Percentiles rank a stretch among this genome's conserved stretches.
Evolutionary conservation across 257 asterid species (phyloP).

Genomic region (Asclepias syriaca): DNA sequence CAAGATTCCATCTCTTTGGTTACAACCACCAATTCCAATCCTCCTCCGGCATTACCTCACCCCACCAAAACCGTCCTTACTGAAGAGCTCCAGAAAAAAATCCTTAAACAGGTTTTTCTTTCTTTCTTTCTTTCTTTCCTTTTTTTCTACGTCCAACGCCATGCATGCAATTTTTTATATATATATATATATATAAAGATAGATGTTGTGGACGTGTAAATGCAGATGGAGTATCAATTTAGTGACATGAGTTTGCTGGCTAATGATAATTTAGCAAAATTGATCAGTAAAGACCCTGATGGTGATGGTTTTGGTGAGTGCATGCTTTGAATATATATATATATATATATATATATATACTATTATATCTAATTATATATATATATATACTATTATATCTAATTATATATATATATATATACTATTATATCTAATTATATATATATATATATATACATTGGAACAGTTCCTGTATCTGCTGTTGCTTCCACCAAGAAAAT

Average conservation of each 20-base stretch:
- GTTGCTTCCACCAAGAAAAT: constrained; percentile 83
- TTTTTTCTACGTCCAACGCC: too few species aligned
- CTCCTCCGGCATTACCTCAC: background rate
- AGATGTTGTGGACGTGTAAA: background rate
- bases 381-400: too few species aligned
- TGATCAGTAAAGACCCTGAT: constrained; percentile 74
- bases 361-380: background rate
- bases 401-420: too few species aligned
- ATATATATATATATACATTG: background rate
- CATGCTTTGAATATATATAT: background rate
- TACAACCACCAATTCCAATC: constrained; percentile 8
- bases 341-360: background rate
- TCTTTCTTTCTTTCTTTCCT: too few species aligned
- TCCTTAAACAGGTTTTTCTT: constrained; percentile 69
- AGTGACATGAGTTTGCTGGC: constrained; percentile 97
- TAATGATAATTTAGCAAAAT: constrained; percentile 75
- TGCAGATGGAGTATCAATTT: constrained; percentile 87
- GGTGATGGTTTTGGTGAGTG: constrained; percentile 91
- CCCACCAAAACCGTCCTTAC: constrained; percentile 46
- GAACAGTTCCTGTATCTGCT: constrained; percentile 68
- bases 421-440: background rate
- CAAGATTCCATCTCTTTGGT: constrained; percentile 41
- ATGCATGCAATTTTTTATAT: background rate
- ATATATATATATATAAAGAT: background rate
- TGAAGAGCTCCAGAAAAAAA: constrained; percentile 64